Percentiles rank a stretch among this genome's conserved stretches.
phyloP scores from a whole-genome alignment of 2,329 filamentous ascomycete genomes.

The Apiospora pterosperma region DNA sequence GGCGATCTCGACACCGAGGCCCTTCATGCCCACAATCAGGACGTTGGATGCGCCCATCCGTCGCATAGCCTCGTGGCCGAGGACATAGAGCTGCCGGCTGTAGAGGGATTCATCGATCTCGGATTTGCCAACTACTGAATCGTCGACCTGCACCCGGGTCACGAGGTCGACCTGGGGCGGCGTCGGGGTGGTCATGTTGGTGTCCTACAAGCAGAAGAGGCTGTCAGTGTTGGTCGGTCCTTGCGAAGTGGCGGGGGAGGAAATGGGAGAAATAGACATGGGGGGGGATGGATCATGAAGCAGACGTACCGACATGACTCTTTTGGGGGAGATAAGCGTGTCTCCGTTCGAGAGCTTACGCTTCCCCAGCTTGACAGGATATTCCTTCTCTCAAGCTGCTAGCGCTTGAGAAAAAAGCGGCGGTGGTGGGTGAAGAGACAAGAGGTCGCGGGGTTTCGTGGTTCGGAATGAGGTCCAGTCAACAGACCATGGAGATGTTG shows the following conservation, averaged over 20 bases:
- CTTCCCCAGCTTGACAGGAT: conserved; percentile 58
- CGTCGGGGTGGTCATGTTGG: conserved; percentile 39
- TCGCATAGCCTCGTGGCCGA: conserved; percentile 88
- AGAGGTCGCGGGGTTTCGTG: background rate
- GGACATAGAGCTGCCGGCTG: conserved; percentile 69
- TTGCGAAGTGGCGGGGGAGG: background rate
- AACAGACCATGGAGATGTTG: conserved; percentile 1
- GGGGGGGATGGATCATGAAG: background rate
- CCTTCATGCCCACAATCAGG: conserved; percentile 86
- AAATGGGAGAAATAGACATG: background rate
- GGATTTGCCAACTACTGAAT: conserved; percentile 49
- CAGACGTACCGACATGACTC: conserved; percentile 56
- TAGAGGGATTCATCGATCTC: conserved; percentile 73
- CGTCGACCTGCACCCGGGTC: conserved; percentile 64
- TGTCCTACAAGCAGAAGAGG: conserved; percentile 33
- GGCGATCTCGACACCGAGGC: conserved; percentile 94
- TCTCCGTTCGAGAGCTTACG: conserved; percentile 64
- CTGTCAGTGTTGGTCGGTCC: background rate
- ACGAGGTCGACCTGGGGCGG: conserved; percentile 54
- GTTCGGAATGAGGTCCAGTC: background rate
- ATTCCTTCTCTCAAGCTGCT: conserved; percentile 15
- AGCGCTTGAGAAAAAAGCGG: conserved; percentile 9
- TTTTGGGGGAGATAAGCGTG: conserved; percentile 50
- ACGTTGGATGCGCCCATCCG: conserved; percentile 97
- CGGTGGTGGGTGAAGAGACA: background rate